Conservation (phyloP, 2,329 filamentous ascomycete species). For the Fusarium keratoplasticum region DNA sequence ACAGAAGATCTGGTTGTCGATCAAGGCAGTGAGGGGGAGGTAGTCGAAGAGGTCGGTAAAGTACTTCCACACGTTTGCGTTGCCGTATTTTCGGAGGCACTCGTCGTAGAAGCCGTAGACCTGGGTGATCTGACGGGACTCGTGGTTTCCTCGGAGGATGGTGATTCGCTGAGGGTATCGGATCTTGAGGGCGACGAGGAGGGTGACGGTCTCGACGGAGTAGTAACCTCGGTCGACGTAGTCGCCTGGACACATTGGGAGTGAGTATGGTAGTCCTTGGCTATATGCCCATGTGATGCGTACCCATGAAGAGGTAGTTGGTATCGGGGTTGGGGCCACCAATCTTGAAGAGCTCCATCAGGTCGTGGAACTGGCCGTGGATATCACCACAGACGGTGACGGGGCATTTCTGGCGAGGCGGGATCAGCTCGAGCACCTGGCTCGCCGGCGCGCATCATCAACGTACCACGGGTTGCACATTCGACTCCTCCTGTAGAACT, state of each 20-base stretch:
- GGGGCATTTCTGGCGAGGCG: conserved; percentile 83
- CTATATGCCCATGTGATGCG: conserved; percentile 44
- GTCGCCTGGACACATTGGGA: conserved; percentile 71
- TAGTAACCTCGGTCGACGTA: conserved; percentile 99
- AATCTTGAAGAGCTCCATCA: conserved; percentile 99
- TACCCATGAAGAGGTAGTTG: conserved; percentile 99
- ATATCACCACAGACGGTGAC: conserved; percentile 99
- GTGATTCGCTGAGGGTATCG: conserved; percentile 98
- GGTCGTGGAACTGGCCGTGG: conserved; percentile 97
- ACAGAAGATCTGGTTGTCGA: conserved; percentile 99
- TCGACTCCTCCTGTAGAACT: conserved; percentile 96
- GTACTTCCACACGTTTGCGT: conserved; percentile 99
- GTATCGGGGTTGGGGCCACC: conserved; percentile 97
- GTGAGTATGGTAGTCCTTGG: conserved; percentile 20
- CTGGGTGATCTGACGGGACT: conserved; percentile 98
- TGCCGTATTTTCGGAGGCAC: conserved; percentile 98
- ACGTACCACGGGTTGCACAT: conserved; percentile 97
- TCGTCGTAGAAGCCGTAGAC: conserved; percentile 99
- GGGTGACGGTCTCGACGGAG: conserved; percentile 96
- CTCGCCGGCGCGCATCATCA: conserved; percentile 17
- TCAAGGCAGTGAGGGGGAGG: conserved; percentile 94
- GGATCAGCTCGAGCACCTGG: conserved; percentile 44
- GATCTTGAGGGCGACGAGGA: conserved; percentile 97
- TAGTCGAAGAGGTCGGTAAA: conserved; percentile 99
- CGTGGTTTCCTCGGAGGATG: conserved; percentile 98